Evolutionary conservation across 805 yeast genomes (phyloP), one percentile per base, ranked within the genome.

Genomic region (Kodamaea neixiangensis): DNA sequence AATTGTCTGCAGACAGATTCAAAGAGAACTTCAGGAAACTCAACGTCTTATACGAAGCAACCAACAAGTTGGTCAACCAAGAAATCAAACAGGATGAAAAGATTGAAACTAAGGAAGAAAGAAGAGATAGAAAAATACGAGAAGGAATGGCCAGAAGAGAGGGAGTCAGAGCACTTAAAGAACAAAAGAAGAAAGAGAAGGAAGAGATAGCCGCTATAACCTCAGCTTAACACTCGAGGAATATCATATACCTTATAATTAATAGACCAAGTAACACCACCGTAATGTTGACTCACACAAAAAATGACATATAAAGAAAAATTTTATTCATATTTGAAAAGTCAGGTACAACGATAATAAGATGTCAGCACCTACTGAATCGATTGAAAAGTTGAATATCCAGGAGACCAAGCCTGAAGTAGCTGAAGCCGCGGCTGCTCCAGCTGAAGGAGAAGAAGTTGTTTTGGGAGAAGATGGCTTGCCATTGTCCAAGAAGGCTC

Each of bases 401-500:
- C 61, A 59, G 49, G 50, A 42, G 7, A 5, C 49, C 41, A 33
- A 34, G 38, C 46, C 50, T 25, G 31, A 9, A 13, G 25, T 44
- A 17, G 41, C n/a, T 10, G 44, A 44, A 5, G 51, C 47, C 2
- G 48, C 51, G 9, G 49, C 54, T 11, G 51, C 58, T 7, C 45
- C 64, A 6, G 62, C 61, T 5, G 58, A 58, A 6, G 56, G 58
- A 19, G 65, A 53, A 31, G 64, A 58, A 42, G 69, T 68, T 15
- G 56, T 72, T 44, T 65, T 82, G 43, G 86, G 87, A 10, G 82
- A 81, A 57, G 93, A 87, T 65, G 97, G 97, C 40, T 84, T 80
- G 72, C 97, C 97, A 21, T 75, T 90, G 60, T 86, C 96, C 51
- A 94, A 94, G 73, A 94, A 92, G 68, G 99, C 97, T 2, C 76